Evolutionary conservation across 2,329 filamentous ascomycete genomes (phyloP).

Genomic region (Purpureocillium lavendulum): DNA sequence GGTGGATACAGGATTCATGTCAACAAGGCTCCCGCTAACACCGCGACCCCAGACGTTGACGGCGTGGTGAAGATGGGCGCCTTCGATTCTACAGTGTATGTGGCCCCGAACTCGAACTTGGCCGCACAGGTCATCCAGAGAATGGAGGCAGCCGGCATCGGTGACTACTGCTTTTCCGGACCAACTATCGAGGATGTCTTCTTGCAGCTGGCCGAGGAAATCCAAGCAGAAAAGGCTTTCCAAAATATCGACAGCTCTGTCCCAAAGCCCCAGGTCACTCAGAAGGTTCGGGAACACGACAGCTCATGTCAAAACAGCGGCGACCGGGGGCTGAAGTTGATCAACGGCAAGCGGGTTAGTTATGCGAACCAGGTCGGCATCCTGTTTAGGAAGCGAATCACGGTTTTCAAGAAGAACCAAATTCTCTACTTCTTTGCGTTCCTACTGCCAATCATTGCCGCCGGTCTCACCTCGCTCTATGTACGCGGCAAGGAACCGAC

Average conservation of each 20-base stretch:
- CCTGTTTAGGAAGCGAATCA: conserved; percentile 69
- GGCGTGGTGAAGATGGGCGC: conserved; percentile 49
- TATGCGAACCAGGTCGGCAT: conserved; percentile 64
- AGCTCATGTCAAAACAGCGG: conserved; percentile 12
- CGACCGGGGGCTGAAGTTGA: conserved; percentile 42
- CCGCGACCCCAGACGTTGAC: conserved; percentile 40
- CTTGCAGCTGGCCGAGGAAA: conserved; percentile 74
- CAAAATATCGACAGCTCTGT: conserved; percentile 9
- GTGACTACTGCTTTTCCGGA: conserved; percentile 76
- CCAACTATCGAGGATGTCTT: conserved; percentile 94
- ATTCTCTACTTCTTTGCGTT: conserved; percentile 69
- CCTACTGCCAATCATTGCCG: conserved; percentile 69
- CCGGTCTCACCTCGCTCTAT: conserved; percentile 74
- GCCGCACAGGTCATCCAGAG: conserved; percentile 63
- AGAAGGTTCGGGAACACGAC: conserved; percentile 10
- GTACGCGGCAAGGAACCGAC: conserved; percentile 46
- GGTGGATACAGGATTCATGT: conserved; percentile 79
- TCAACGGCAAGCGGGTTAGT: conserved; percentile 61
- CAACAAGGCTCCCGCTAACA: conserved; percentile 46
- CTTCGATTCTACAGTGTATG: conserved; percentile 67
- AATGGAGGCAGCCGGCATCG: conserved; percentile 58
- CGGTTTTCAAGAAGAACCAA: conserved; percentile 70
- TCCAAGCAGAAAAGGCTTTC: conserved; percentile 43
- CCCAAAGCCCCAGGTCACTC: conserved; percentile 13
- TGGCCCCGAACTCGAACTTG: conserved; percentile 58